These are phyloP conservation scores for Kluyveromyces lactis DNA, from an alignment of 805 yeast genomes.

Conservation along the genomic window DNA sequence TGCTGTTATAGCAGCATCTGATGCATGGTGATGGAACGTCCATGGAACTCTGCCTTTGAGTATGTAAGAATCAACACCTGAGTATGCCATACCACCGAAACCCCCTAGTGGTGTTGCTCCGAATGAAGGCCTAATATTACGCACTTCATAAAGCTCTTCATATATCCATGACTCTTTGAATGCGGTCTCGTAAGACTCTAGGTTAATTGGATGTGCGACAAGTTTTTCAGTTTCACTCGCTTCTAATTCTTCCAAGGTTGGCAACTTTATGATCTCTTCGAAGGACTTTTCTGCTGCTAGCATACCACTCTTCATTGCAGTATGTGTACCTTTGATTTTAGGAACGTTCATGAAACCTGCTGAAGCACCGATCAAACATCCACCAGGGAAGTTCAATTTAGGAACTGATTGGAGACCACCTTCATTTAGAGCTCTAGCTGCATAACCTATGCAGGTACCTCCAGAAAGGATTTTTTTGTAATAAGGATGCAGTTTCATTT, in stretches of 20 bases:
- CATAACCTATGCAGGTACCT: conserved; percentile 90
- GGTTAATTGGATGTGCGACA: conserved; percentile 37
- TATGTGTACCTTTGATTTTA: conserved; percentile 94
- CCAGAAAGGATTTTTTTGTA: conserved; percentile 68
- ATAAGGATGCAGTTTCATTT: conserved; percentile 85
- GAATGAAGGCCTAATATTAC: conserved; percentile 92
- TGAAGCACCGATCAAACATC: conserved; percentile 86
- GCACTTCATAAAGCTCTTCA: conserved; percentile 72
- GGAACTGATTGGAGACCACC: conserved; percentile 97
- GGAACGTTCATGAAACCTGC: conserved; percentile 98
- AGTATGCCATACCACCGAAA: conserved; percentile 72
- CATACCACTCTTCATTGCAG: conserved; percentile 94
- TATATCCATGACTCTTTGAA: conserved; percentile 77
- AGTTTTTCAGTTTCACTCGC: conserved; percentile 33
- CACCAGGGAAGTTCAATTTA: conserved; percentile 88
- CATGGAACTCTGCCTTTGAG: conserved; percentile 79
- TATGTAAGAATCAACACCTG: conserved; percentile 76
- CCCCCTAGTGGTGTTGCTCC: conserved; percentile 57
- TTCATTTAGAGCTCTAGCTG: conserved; percentile 93
- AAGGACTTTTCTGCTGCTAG: conserved; percentile 85
- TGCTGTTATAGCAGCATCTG: conserved; percentile 68
- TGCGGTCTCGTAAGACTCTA: conserved; percentile 53
- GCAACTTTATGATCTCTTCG: conserved; percentile 39
- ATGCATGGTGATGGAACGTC: conserved; percentile 63
- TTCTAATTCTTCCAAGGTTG: conserved; percentile 34